These are phyloP conservation scores for Trichoderma sp. DNA, from an alignment of 2,329 filamentous ascomycete genomes.

Conservation along the genomic window DNA sequence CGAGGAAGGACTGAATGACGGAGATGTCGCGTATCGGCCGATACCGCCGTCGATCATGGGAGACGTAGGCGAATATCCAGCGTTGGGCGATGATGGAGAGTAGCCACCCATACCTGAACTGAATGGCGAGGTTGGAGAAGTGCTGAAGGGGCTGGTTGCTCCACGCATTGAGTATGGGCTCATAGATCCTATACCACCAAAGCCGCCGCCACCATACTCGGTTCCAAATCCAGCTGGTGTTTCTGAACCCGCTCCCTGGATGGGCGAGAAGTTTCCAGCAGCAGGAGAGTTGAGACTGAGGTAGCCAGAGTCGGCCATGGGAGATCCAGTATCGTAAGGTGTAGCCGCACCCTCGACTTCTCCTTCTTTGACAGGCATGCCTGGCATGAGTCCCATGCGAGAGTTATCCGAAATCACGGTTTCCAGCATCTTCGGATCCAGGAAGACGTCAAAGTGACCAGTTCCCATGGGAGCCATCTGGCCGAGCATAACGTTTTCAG, in stretches of 20 bases:
- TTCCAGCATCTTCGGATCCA: constrained; percentile 94
- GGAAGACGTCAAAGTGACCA: constrained; percentile 87
- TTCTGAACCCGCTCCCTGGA: constrained; percentile 72
- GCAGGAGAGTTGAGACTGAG: constrained; percentile 62
- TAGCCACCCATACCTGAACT: constrained; percentile 58
- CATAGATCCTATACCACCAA: constrained; percentile 48
- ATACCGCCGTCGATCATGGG: constrained; percentile 57
- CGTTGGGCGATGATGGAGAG: constrained; percentile 73
- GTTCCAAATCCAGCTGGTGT: constrained; percentile 64
- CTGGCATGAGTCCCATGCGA: constrained; percentile 76
- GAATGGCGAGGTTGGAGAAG: constrained; percentile 66
- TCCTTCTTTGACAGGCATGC: constrained; percentile 72
- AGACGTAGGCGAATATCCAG: constrained; percentile 74
- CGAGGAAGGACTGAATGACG: constrained; percentile 62
- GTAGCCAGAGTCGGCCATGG: constrained; percentile 70
- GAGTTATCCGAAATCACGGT: constrained; percentile 93
- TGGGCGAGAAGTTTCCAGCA: constrained; percentile 70
- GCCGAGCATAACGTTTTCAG: constrained; percentile 97
- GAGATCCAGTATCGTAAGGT: constrained; percentile 87
- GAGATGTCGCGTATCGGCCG: constrained; percentile 55
- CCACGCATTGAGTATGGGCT: constrained; percentile 63
- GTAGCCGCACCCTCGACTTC: constrained; percentile 83
- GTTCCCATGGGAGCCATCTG: constrained; percentile 97
- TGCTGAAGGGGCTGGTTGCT: constrained; percentile 73
- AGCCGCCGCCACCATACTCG: constrained; percentile 55